Percentiles rank a stretch among this genome's conserved stretches.
phyloP scores from a whole-genome alignment of 2,329 filamentous ascomycete species.

The Fusarium avenaceum region DNA sequence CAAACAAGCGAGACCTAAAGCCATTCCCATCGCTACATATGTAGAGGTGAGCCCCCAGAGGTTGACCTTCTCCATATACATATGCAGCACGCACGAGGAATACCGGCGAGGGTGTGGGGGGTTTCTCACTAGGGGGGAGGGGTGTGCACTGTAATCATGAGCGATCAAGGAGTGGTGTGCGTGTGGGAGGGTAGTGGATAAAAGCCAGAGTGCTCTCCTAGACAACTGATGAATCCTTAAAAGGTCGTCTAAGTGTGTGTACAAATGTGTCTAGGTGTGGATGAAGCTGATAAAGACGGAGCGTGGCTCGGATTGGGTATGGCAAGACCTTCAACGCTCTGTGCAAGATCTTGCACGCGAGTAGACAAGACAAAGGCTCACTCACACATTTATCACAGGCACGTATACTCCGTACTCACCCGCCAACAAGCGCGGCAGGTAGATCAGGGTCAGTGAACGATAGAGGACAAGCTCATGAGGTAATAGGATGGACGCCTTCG shows the following conservation, averaged over 20 bases:
- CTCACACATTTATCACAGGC: slow-evolving; percentile 16
- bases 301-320: slow-evolving; percentile 43
- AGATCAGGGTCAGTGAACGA: slow-evolving; percentile 17
- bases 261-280: slow-evolving; percentile 35
- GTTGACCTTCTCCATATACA: slow-evolving; percentile 46
- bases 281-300: slow-evolving; percentile 45
- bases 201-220: slow-evolving; percentile 24
- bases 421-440: slow-evolving; percentile 39
- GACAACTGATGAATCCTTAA: slow-evolving; percentile 43
- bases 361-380: slow-evolving; percentile 31
- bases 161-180: slow-evolving; percentile 39
- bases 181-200: slow-evolving; percentile 45
- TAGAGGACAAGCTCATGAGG: slow-evolving; percentile 16
- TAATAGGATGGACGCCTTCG: slow-evolving; percentile 32
- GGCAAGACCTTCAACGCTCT: slow-evolving; percentile 42
- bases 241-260: slow-evolving; percentile 34
- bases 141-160: slow-evolving; percentile 31
- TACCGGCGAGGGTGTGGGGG: slow-evolving; percentile 46
- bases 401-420: slow-evolving; percentile 26
- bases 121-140: slow-evolving; percentile 30
- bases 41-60: slow-evolving; percentile 45
- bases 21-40: slow-evolving; percentile 48
- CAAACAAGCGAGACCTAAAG: slow-evolving; percentile 42
- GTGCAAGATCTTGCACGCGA: slow-evolving; percentile 24
- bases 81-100: slow-evolving; percentile 47